Conservation (phyloP, 169 alveolate genomes). For the Eimeria brunetti region DNA sequence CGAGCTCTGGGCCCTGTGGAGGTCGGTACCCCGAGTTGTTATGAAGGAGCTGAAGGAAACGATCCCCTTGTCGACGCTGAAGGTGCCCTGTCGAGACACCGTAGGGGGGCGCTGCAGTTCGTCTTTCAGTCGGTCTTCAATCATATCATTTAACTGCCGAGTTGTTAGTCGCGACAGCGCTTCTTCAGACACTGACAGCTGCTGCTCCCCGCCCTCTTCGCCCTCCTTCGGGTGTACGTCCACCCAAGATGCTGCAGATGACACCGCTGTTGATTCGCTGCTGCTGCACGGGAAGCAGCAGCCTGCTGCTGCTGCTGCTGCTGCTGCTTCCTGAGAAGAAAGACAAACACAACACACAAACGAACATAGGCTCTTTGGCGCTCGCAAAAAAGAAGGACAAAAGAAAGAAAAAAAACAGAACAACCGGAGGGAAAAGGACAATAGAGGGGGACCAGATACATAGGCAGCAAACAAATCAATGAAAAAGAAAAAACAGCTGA, state of each 20-base stretch:
- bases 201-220: neutral
- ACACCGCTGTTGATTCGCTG: neutral
- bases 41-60: conserved; percentile 5
- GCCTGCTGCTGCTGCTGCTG: too few relatives aligned
- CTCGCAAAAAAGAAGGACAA: neutral
- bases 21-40: too few relatives aligned
- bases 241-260: neutral
- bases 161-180: neutral
- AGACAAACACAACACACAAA: neutral
- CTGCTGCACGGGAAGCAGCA: conserved; percentile 3
- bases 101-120: neutral
- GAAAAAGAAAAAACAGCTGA: neutral
- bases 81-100: neutral
- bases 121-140: neutral
- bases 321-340: neutral
- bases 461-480: neutral
- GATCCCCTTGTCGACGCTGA: neutral
- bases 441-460: neutral
- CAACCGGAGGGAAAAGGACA: too few relatives aligned
- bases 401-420: neutral
- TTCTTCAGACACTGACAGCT: neutral
- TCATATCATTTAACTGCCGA: neutral
- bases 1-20: too few relatives aligned
- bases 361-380: neutral
- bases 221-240: neutral